A percentile compares a stretch with the other conserved stretches of the same genome.
These are phyloP conservation scores for Russula virescens DNA, from an alignment of 768 basidiomycete genomes.

Conservation along the genomic window DNA sequence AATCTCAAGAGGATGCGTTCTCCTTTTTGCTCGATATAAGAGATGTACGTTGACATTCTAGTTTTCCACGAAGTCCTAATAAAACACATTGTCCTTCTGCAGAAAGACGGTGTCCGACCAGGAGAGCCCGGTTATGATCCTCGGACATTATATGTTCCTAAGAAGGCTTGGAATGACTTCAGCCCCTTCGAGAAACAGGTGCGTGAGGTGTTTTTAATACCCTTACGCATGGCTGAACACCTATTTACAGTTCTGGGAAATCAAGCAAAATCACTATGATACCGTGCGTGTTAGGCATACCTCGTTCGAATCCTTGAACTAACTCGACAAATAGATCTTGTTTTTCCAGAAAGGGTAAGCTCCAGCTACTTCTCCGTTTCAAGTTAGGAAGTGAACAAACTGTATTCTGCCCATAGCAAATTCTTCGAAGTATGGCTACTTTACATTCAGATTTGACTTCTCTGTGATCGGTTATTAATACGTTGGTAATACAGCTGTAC, in stretches of 20 bases:
- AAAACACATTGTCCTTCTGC: background rate
- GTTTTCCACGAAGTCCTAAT: background rate
- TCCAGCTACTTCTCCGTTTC: background rate
- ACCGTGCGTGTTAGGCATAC: constrained; percentile 46
- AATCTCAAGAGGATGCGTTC: constrained; percentile 70
- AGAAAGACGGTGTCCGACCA: constrained; percentile 79
- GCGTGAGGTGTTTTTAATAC: background rate
- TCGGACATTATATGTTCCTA: constrained; percentile 77
- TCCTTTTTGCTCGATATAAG: constrained; percentile 62
- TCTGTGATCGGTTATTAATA: background rate
- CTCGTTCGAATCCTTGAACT: constrained; percentile 27
- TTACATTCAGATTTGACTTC: background rate
- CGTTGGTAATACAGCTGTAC: constrained; percentile 49
- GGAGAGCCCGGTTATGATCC: constrained; percentile 88
- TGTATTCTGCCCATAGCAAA: constrained; percentile 46
- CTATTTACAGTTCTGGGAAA: constrained; percentile 46
- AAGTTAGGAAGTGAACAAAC: background rate
- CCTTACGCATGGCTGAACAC: background rate
- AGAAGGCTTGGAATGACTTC: constrained; percentile 70
- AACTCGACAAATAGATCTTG: constrained; percentile 47
- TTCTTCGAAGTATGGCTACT: constrained; percentile 58
- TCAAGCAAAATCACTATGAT: constrained; percentile 97
- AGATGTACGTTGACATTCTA: constrained; percentile 48
- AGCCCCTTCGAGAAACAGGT: constrained; percentile 94
- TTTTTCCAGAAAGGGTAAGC: constrained; percentile 97